Evolutionary conservation across 2,329 filamentous ascomycete genomes (phyloP), one percentile per base, ranked within the genome.

Genomic region (Diplodia scrobiculata): DNA sequence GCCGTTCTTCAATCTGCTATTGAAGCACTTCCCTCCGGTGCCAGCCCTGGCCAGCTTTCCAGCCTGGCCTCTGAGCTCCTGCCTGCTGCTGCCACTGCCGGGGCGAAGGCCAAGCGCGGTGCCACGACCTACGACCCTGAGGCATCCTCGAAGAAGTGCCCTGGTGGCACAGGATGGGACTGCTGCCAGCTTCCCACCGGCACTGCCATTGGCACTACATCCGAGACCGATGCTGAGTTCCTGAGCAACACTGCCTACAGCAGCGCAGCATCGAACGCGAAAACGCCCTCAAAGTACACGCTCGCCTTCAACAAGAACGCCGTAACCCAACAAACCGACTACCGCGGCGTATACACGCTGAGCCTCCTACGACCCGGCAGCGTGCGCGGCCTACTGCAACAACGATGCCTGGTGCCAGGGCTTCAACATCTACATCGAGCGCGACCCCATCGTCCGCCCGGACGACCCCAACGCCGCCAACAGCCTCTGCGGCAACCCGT

Each of bases 401-500:
- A 27, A 10, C 4, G 66, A 66, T 17, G 27, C 29, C 6, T 54
- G 60, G 9, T 72, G 71, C 52, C 66, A 67, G 17, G 67, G 66
- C 17, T 70, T 72, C 69, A 70, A 71, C 63, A 69, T 71, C 64
- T 73, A 68, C 64, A 69, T 69, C 38, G 71, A 72, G 48, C 67
- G 71, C 36, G 63, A 67, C 17, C 71, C 71, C 1, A 29, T 21
- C 17, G 5, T 68, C 9, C 51, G 67, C 1, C 69, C 70, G 7
- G 66, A 63, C 14, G 29, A 51, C 32, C 45, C 68, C 58, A 29
- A 27, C 1, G 32, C 65, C 45, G 71, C 70, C 19, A 36, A 71
- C 29, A 70, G 71, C 10, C 69, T 74, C 59, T 76, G 68, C 69
- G 70, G 71, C 41, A 70, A n/a, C 68, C 69, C 6, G 70, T 76